Evolutionary conservation across 2,329 filamentous ascomycete genomes (phyloP).

Genomic region (Exophiala lecanii-corni): DNA sequence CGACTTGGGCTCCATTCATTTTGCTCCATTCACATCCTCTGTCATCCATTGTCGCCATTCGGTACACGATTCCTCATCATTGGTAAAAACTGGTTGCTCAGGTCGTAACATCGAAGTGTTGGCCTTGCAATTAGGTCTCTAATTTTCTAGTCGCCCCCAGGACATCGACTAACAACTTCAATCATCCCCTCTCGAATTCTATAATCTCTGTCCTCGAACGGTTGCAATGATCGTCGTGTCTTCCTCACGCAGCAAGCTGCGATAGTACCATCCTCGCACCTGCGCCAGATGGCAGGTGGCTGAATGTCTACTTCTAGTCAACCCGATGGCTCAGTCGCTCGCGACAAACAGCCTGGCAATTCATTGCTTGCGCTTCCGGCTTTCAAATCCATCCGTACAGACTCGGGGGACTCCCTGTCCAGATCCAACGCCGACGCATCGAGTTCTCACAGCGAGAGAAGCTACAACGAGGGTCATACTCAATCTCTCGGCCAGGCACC

Average conservation of each 20-base stretch:
- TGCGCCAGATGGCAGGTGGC: slow-evolving; percentile 22
- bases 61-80: neutral
- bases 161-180: too few relatives aligned
- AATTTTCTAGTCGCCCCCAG: too few relatives aligned
- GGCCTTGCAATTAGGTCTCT: too few relatives aligned
- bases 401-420: slow-evolving; percentile 10
- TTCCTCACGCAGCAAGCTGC: slow-evolving; percentile 18
- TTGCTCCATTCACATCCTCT: too few relatives aligned
- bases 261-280: slow-evolving; percentile 16
- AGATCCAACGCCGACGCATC: slow-evolving; percentile 14
- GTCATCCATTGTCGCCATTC: neutral
- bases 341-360: slow-evolving; percentile 6
- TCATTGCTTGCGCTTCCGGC: slow-evolving; percentile 16
- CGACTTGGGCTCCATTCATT: too few relatives aligned
- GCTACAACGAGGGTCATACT: too few relatives aligned
- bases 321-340: slow-evolving; percentile 15
- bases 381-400: slow-evolving; percentile 18
- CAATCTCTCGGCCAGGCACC: slow-evolving; percentile 6
- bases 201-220: neutral
- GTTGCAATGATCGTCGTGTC: slow-evolving; percentile 15
- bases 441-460: slow-evolving; percentile 9
- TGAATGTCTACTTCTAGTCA: slow-evolving; percentile 21
- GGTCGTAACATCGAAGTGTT: too few relatives aligned
- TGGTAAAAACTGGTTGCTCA: too few relatives aligned
- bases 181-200: neutral